Percentiles rank a stretch among this genome's conserved stretches.
phyloP scores from a whole-genome alignment of 2,329 filamentous ascomycete genomes.

The Cordyceps javanica region DNA sequence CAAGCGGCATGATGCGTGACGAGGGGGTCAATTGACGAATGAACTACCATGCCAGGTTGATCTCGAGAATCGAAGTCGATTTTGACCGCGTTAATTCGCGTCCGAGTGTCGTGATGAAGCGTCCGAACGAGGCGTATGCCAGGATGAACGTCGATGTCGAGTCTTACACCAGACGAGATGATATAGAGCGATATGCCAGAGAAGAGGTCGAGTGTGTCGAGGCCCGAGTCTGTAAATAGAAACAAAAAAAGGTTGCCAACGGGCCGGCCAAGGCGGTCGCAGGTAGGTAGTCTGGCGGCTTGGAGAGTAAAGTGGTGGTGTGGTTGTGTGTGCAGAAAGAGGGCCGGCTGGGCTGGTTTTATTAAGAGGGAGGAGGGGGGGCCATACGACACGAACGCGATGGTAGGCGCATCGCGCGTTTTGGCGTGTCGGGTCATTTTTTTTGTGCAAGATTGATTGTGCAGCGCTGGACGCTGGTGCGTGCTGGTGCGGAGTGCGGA shows the following conservation, averaged over 20 bases:
- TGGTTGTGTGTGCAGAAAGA: conserved; percentile 6
- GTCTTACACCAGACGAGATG: conserved; percentile 6
- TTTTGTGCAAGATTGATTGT: not conserved
- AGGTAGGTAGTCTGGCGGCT: not conserved
- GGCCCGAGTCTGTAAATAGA: conserved; percentile 9
- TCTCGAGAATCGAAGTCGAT: not conserved
- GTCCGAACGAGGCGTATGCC: not conserved
- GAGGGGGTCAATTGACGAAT: not conserved
- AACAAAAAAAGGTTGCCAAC: not conserved
- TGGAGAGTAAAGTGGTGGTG: not conserved
- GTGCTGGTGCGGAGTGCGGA: too few relatives aligned
- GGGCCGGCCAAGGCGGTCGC: conserved; percentile 13
- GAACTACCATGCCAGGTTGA: not conserved
- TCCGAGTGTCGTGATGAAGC: not conserved
- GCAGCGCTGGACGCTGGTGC: too few relatives aligned
- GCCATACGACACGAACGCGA: conserved; percentile 11
- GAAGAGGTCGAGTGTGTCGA: conserved; percentile 2
- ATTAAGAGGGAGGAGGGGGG: conserved; percentile 13
- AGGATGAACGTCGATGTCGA: not conserved
- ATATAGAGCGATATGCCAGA: not conserved
- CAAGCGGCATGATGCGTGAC: conserved; percentile 11
- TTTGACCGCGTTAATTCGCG: conserved; percentile 9
- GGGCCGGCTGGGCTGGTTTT: conserved; percentile 9
- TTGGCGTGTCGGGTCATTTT: conserved; percentile 12
- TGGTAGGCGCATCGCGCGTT: conserved; percentile 11